Base-by-base conservation (phyloP, 306 rosid genomes). In the Corylus heterophylla region DNA sequence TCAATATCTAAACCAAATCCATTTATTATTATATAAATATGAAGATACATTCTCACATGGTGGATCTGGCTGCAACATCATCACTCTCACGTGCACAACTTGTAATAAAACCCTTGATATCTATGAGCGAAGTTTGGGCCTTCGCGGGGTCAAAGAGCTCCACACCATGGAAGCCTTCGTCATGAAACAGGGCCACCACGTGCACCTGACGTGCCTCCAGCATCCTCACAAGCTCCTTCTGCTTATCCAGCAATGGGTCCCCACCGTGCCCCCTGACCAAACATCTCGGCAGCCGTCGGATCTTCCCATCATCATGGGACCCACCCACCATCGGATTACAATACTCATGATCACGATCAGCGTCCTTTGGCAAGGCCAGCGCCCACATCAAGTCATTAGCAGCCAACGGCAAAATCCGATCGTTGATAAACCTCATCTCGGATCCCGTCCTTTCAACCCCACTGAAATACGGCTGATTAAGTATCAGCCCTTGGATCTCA, bases 191-290 rank as follows among this genome's bases (percentile, higher is more conserved):
- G 0, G 75, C 13, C 8, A 14, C 83, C 80, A 88, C 93, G 59
- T 82, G 81, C 78, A 82, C 96, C 37, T 92, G 96, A 78, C 86
- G 86, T 37, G 83, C 73, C 59, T 83, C 86, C 79, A 92, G 59
- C 49, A 90, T 13, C 73, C 39, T 74, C 48, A 0, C 85, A 0
- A 94, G 25, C 85, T 84, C 90, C 67, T 62, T 85, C 87, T 92
- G 90, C 89, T 86, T 82, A 7, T 94, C 96, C 39, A 85, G 37
- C 76, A 92, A 62, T 0, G 97, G 98, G 75, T 94, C 98, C 22
- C 94, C 94, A 8, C 80, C 86, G 37, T 83, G 78, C 0, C 93
- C 94, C 18, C 75, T 85, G 0, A 94, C 76, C 50, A 88, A 62
- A 59, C 90, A 83, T 87, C 72, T 69, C 0, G 80, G 88, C 51